phyloP scores from a whole-genome alignment of 116 monocot genomes.

The Papilionanthe hybrid region DNA sequence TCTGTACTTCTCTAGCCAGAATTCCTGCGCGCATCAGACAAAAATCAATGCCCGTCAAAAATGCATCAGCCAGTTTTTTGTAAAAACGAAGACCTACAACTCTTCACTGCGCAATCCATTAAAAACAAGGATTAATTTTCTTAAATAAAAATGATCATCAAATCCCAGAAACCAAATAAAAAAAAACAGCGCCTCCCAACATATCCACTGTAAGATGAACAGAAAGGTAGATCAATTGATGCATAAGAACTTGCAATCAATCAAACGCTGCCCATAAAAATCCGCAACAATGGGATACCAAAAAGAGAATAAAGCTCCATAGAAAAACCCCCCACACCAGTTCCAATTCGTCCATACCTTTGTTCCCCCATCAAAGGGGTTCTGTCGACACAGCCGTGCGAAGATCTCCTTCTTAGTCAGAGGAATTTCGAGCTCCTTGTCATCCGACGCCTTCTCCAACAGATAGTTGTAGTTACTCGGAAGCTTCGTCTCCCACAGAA shows the following conservation, averaged over 20 bases:
- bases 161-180: no score
- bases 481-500: constrained; percentile 73
- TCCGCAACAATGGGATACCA: no score
- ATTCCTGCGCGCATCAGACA: constrained; percentile 30
- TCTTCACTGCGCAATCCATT: not conserved
- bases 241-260: not conserved
- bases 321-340: not conserved
- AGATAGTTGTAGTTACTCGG: constrained; percentile 47
- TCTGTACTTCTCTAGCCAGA: constrained; percentile 75
- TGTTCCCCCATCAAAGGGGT: constrained; percentile 36
- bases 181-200: no score
- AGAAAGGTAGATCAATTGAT: not conserved
- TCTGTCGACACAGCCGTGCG: constrained; percentile 36
- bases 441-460: constrained; percentile 18
- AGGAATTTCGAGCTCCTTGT: not conserved
- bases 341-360: constrained; percentile 20
- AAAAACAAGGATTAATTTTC: no score
- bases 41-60: not conserved
- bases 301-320: no score
- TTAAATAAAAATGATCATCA: no score
- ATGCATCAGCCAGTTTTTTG: not conserved
- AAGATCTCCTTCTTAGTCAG: constrained; percentile 41
- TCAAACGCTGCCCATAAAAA: not conserved
- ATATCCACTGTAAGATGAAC: no score
- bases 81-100: no score